phyloP scores from a whole-genome alignment of 495 filamentous ascomycete species.

The Geoglossum glabrum region DNA sequence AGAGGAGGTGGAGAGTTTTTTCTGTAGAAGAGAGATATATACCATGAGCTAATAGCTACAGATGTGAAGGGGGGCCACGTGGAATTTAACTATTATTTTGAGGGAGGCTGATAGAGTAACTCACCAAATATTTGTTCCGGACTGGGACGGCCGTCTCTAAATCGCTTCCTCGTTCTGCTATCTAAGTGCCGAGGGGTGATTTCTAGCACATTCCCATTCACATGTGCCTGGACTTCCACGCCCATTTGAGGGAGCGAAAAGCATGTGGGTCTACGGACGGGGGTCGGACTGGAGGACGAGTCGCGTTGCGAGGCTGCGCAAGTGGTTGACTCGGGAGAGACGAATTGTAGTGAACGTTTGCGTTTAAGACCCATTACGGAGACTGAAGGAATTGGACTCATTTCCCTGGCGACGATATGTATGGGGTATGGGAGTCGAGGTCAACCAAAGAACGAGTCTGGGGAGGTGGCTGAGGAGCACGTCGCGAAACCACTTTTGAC shows the following conservation, averaged over 20 bases:
- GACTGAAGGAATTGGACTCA: too few species aligned
- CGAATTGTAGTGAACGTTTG: not conserved
- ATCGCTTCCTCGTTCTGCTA: constrained; percentile 4
- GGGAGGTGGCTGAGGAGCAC: not conserved
- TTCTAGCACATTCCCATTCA: not conserved
- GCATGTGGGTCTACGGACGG: not conserved
- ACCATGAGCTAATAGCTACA: not conserved
- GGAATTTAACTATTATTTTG: not conserved
- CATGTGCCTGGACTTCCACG: not conserved
- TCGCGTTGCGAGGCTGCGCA: not conserved
- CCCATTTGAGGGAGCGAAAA: not conserved
- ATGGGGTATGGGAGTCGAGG: not conserved
- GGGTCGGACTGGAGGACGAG: not conserved
- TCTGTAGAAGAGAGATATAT: not conserved
- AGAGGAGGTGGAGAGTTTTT: not conserved
- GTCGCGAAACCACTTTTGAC: not conserved
- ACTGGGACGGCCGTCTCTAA: not conserved
- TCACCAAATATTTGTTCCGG: not conserved
- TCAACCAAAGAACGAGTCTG: not conserved
- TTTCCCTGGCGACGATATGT: too few species aligned
- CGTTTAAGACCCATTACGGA: not conserved
- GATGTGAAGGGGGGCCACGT: not conserved
- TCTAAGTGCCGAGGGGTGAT: not conserved
- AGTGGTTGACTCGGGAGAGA: not conserved
- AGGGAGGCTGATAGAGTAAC: not conserved